Percentiles rank a stretch among this genome's conserved stretches.
Conservation (phyloP, 2,329 filamentous ascomycete genomes). For the Calonectria hawksworthii region DNA sequence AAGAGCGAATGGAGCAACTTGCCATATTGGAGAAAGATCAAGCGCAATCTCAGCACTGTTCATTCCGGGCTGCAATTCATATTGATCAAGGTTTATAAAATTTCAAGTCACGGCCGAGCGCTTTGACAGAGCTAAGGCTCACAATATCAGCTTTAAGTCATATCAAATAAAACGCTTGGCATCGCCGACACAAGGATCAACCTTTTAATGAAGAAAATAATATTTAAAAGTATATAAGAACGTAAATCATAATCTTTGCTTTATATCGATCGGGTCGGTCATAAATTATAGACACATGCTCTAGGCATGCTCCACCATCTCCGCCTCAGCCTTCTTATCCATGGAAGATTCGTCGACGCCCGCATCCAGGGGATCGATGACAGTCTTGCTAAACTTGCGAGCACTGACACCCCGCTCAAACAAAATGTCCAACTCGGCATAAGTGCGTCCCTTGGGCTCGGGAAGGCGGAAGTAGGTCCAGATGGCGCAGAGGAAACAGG, state of each 20-base stretch:
- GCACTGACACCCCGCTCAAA: slow-evolving; percentile 62
- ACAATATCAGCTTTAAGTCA: no score
- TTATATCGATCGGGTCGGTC: not conserved
- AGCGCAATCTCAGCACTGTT: no score
- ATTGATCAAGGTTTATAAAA: no score
- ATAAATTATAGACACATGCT: not conserved
- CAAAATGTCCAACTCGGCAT: slow-evolving; percentile 68
- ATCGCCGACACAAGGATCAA: not conserved
- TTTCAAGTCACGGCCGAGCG: no score
- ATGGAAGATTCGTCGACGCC: slow-evolving; percentile 17
- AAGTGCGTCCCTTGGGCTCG: slow-evolving; percentile 67
- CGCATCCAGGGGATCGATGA: slow-evolving; percentile 47
- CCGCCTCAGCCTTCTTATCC: slow-evolving; percentile 37
- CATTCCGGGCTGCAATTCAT: no score
- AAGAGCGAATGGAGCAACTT: no score
- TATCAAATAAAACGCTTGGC: no score
- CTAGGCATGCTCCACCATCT: slow-evolving; percentile 18
- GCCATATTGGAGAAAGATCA: no score
- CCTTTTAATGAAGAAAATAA: not conserved
- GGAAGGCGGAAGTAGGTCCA: slow-evolving; percentile 68
- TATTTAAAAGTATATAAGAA: not conserved
- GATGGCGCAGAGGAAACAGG: slow-evolving; percentile 59
- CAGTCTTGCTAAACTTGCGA: slow-evolving; percentile 55
- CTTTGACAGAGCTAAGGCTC: no score
- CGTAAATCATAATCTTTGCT: not conserved